Base-by-base conservation (phyloP, 805 yeast species). In the Wickerhamiella sorbophila region DNA sequence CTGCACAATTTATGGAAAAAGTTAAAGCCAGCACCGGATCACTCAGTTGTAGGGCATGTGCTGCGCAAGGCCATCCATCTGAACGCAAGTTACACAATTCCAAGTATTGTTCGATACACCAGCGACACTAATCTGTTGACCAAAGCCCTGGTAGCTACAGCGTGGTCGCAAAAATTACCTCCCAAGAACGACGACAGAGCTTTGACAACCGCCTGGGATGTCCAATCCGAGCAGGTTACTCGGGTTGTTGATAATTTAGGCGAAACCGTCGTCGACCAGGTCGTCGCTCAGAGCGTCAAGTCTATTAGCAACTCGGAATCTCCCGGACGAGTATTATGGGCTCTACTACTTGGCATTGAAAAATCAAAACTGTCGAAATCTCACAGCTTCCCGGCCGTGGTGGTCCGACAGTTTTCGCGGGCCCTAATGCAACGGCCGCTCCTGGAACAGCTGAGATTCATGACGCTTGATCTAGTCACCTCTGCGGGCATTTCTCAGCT, bases 361-460 rank as follows among this genome's bases (percentile, higher is more conserved):
- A 24, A 35, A 14, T 36, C 38, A 3, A 20, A 35, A 10, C 32
- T 36, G 14, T 12, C 21, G 17, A n/a, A 22, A 4, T 3, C 5
- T 9, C 14, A 5, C 5, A 19, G 14, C 5, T 26, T 45, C 15
- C 40, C 44, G 10, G n/a, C n/a, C 8, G 15, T 14, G 15, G 24
- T 49, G 5, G 43, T 45, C 27, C 44, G 22, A 6, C 17, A n/a
- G 12, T 19, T 52, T 1, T 47, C 51, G 1, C 24, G 29, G 5
- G 37, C 38, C 5, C 36, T 56, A 15, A 43, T 45, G 2, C 22
- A 40, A 4, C 48, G 63, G 22, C 61, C 63, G 1, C 51, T 48
- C n/a, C 32, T 53, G 10, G 63, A 58, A 40, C 61, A 56, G 40
- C 40, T 57, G 38, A 41, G 59, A 15, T 58, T 51, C 40, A 52